These are phyloP conservation scores for Parachaetomium inaequale DNA, from an alignment of 495 filamentous ascomycete genomes.

Conservation along the genomic window DNA sequence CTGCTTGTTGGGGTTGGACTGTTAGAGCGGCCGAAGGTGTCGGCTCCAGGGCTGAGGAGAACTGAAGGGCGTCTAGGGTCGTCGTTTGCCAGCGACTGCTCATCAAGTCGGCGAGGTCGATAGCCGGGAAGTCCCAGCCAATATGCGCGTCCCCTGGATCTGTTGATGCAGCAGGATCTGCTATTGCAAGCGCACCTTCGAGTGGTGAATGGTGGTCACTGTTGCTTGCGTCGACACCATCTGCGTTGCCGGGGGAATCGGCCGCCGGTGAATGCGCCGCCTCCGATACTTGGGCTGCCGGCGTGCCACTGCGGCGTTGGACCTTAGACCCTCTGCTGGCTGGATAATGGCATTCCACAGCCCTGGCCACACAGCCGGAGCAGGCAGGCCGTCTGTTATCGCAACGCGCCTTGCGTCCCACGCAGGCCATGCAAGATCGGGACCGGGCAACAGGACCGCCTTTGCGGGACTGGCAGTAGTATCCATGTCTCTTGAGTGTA, in stretches of 20 bases:
- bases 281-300: not conserved
- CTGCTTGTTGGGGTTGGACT: not conserved
- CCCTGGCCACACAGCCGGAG: not conserved
- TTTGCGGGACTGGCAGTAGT: constrained; percentile 11
- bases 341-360: constrained; percentile 2
- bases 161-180: not conserved
- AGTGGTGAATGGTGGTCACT: not conserved
- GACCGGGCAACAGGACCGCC: not conserved
- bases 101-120: not conserved
- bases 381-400: constrained; percentile 5
- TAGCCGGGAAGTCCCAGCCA: not conserved
- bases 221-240: not conserved
- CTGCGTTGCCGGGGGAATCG: not conserved
- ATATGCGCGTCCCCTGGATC: not conserved
- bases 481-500: constrained; percentile 11
- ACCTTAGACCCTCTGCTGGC: not conserved
- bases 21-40: not conserved
- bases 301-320: no score
- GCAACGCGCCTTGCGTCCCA: constrained; percentile 11
- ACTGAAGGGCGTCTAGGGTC: not conserved
- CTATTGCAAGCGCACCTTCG: not conserved
- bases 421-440: constrained; percentile 5
- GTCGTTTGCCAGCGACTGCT: not conserved
- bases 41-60: not conserved
- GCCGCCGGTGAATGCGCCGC: not conserved